Conservation (phyloP, 257 asterid genomes). For the Salvia splendens region DNA sequence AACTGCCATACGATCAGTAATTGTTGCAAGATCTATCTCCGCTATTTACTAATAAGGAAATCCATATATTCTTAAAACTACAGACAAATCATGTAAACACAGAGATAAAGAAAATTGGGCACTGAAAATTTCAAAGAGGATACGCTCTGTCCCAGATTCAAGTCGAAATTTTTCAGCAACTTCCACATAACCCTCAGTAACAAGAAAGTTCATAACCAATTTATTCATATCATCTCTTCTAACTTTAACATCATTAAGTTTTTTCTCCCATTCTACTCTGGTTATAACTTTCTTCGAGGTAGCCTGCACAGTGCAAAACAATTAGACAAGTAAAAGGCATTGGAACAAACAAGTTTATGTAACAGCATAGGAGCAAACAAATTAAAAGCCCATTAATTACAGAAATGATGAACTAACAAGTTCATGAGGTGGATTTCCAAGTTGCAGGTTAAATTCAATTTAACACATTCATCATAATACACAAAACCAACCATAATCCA, state of each 20-base stretch:
- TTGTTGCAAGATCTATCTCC: constrained; percentile 85
- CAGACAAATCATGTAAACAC: background rate
- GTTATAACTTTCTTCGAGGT: constrained; percentile 65
- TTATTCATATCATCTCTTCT: constrained; percentile 78
- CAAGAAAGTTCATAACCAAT: constrained; percentile 83
- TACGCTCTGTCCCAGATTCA: constrained; percentile 92
- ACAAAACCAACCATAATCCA: constrained; percentile 17
- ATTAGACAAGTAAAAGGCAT: background rate
- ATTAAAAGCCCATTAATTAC: background rate
- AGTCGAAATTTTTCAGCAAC: constrained; percentile 73
- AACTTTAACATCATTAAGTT: constrained; percentile 54
- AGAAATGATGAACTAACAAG: background rate
- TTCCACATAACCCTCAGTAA: constrained; percentile 81
- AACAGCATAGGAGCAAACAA: background rate
- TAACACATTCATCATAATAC: background rate
- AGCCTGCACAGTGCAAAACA: constrained; percentile 47
- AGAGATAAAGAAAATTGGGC: background rate
- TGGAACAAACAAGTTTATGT: background rate
- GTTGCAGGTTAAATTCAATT: background rate
- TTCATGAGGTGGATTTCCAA: background rate
- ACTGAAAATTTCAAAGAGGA: constrained; percentile 35
- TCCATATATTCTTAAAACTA: background rate
- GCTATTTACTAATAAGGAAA: constrained; percentile 69
- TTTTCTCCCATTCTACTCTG: constrained; percentile 80
- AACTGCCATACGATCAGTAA: constrained; percentile 82